Evolutionary conservation across 78 protist species (phyloP).

Genomic region (Dictyostelium brefeldianum): DNA sequence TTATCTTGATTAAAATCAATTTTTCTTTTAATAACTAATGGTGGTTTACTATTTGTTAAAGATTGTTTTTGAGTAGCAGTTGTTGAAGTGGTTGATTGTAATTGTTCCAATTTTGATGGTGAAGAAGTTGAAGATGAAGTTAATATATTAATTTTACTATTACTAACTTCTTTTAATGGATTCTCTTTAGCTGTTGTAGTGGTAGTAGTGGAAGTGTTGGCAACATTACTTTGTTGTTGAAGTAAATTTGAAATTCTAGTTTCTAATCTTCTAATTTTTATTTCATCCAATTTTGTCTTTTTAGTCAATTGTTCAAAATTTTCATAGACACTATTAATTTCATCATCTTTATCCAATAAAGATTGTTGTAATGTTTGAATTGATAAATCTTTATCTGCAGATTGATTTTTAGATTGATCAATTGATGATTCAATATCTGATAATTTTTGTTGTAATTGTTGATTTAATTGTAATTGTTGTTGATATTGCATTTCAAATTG

Average conservation of each 20-base stretch:
- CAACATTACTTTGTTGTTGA: neutral
- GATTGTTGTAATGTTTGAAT: neutral
- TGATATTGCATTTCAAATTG: neutral
- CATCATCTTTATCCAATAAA: conserved; percentile 12
- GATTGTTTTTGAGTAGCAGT: neutral
- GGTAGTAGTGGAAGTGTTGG: neutral
- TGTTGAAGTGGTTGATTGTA: neutral
- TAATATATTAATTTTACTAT: neutral
- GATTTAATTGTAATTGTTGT: neutral
- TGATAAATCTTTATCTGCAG: neutral
- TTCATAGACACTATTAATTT: neutral
- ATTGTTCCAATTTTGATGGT: neutral
- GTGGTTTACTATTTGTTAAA: neutral
- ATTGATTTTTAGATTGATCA: neutral
- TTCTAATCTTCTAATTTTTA: conserved; percentile 20
- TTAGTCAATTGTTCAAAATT: conserved; percentile 26
- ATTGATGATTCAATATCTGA: neutral
- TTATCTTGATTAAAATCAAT: conserved; percentile 4
- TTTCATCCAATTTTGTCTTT: neutral
- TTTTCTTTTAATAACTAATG: conserved; percentile 23
- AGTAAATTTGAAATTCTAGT: neutral
- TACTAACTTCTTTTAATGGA: conserved; percentile 6
- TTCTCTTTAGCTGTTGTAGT: neutral
- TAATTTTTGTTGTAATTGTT: neutral
- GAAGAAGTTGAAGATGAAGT: neutral